A percentile compares a stretch with the other conserved stretches of the same genome.
Conservation (phyloP, 305 asterid species). For the Nicotiana rustica region DNA sequence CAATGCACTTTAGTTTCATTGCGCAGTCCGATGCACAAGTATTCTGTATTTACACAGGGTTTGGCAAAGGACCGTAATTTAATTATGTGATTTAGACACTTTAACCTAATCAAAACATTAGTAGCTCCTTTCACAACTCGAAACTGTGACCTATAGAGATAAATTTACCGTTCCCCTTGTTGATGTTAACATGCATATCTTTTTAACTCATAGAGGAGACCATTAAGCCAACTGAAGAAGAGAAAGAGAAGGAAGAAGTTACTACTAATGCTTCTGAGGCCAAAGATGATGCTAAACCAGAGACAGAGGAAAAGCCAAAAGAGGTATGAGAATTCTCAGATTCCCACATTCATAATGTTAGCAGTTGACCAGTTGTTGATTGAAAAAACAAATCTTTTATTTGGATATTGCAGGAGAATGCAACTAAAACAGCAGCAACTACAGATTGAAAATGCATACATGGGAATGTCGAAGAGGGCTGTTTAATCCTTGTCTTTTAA, state of each 20-base stretch:
- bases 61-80: too few species aligned
- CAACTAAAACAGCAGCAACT: slow-evolving; percentile 26
- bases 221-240: slow-evolving; percentile 44
- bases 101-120: too few species aligned
- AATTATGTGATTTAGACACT: too few species aligned
- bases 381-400: not conserved
- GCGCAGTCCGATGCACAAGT: accelerated
- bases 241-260: slow-evolving; percentile 39
- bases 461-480: not conserved
- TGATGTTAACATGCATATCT: slow-evolving; percentile 17
- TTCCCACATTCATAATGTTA: not conserved
- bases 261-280: slow-evolving; percentile 42
- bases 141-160: too few species aligned
- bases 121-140: accelerated
- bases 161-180: not conserved
- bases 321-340: not conserved
- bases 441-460: slow-evolving; percentile 30
- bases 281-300: not conserved
- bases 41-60: too few species aligned
- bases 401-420: slow-evolving; percentile 39
- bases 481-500: not conserved
- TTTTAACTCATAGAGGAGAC: slow-evolving; percentile 45
- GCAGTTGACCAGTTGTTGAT: slow-evolving; percentile 1
- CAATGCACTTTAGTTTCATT: too few species aligned
- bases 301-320: slow-evolving; percentile 26